A percentile compares a stretch with the other conserved stretches of the same genome.
Conservation (phyloP, 2,329 filamentous ascomycete genomes). For the Hypocrella siamensis region DNA sequence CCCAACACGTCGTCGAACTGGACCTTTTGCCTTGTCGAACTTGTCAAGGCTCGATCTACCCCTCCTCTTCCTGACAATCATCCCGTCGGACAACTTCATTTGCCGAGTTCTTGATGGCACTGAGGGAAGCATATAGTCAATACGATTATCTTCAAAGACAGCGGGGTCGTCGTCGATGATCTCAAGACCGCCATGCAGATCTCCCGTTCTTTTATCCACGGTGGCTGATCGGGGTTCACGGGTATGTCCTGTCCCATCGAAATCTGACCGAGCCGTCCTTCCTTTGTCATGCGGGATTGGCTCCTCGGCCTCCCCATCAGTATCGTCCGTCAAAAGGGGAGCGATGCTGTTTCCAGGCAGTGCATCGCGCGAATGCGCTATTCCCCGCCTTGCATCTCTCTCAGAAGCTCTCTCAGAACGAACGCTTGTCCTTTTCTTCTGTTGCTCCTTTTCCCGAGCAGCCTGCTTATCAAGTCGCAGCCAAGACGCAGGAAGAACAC, state of each 20-base stretch:
- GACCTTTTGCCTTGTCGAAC: no score
- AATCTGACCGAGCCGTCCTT: no score
- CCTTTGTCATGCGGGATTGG: neutral
- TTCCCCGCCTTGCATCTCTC: slow-evolving; percentile 26
- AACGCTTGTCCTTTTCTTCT: slow-evolving; percentile 12
- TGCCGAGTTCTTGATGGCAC: slow-evolving; percentile 25
- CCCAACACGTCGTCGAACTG: no score
- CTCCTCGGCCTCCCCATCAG: slow-evolving; percentile 6
- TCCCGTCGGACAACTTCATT: slow-evolving; percentile 8
- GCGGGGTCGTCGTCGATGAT: slow-evolving; percentile 20
- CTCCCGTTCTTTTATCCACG: neutral
- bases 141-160: slow-evolving; percentile 32
- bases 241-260: no score
- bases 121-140: slow-evolving; percentile 34
- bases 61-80: neutral
- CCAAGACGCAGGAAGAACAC: slow-evolving; percentile 53
- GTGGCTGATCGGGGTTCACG: no score
- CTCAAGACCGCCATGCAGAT: neutral
- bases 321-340: slow-evolving; percentile 28
- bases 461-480: slow-evolving; percentile 40
- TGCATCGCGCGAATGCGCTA: slow-evolving; percentile 28
- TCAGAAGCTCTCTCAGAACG: slow-evolving; percentile 18
- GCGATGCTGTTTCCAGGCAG: slow-evolving; percentile 12
- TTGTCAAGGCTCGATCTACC: neutral
- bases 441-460: slow-evolving; percentile 13